These are phyloP conservation scores for Hypoxylon crocopeplum DNA, from an alignment of 495 filamentous ascomycete species.

Conservation along the genomic window DNA sequence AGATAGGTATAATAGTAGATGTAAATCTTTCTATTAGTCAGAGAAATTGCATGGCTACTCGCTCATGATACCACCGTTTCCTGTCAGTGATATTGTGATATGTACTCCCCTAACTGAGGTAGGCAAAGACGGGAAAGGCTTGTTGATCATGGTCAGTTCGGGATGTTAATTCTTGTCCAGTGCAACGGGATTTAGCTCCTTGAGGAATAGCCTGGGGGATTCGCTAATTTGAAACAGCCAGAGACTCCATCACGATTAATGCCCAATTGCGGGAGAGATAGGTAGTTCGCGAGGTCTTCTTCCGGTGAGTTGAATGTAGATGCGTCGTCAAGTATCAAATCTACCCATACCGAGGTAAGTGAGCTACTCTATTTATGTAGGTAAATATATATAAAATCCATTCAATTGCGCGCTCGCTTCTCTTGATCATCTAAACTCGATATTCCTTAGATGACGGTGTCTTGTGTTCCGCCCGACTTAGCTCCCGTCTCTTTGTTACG, in stretches of 20 bases:
- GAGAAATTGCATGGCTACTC: too few species aligned
- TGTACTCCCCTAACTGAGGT: not conserved
- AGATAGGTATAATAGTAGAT: too few species aligned
- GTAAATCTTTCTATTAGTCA: too few species aligned
- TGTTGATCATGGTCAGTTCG: constrained; percentile 37
- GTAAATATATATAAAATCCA: too few species aligned
- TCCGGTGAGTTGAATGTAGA: constrained; percentile 10
- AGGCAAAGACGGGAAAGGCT: constrained; percentile 19
- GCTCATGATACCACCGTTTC: too few species aligned
- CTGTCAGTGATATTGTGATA: constrained; percentile 16
- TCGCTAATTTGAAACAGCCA: constrained; percentile 44
- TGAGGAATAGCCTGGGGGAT: constrained; percentile 35
- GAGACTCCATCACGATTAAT: constrained; percentile 42
- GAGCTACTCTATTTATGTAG: not conserved
- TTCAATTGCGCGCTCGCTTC: too few species aligned
- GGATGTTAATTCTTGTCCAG: constrained; percentile 31
- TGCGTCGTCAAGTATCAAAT: too few species aligned
- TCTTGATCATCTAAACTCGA: too few species aligned
- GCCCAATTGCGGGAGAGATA: constrained; percentile 36
- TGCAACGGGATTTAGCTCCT: constrained; percentile 38
- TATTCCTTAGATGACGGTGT: too few species aligned
- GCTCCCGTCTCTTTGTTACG: not conserved
- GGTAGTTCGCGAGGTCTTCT: constrained; percentile 4
- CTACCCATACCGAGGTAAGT: too few species aligned
- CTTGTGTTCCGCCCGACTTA: too few species aligned